Evolutionary conservation across 2,329 filamentous ascomycete species (phyloP).

Genomic region (Penicillium sp.): DNA sequence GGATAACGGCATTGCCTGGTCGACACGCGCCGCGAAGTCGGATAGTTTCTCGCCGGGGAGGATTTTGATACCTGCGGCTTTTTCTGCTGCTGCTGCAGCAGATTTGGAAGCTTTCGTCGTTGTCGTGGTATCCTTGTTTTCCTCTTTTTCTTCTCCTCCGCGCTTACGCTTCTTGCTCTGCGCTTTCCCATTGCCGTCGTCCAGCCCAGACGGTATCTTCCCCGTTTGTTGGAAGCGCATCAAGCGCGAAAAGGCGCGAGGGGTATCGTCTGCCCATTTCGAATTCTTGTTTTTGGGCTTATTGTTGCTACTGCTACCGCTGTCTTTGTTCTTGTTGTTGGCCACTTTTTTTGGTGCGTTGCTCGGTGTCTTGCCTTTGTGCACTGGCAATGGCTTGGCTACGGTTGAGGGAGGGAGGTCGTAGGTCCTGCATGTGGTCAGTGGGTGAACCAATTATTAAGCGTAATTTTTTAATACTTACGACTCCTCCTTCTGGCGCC

Average conservation of each 20-base stretch:
- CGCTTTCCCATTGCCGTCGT: conserved; percentile 57
- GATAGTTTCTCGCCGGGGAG: conserved; percentile 77
- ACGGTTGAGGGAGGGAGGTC: conserved; percentile 59
- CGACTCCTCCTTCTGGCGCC: conserved; percentile 51
- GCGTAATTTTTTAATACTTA: conserved; percentile 31
- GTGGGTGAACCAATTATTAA: not conserved
- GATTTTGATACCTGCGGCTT: conserved; percentile 58
- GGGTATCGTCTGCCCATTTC: conserved; percentile 67
- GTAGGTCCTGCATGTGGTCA: conserved; percentile 34
- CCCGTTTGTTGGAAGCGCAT: conserved; percentile 68
- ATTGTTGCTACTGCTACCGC: conserved; percentile 30
- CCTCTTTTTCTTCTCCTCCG: conserved; percentile 8
- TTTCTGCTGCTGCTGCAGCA: not conserved
- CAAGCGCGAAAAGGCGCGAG: conserved; percentile 78
- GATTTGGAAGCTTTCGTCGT: not conserved
- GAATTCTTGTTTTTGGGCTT: conserved; percentile 17
- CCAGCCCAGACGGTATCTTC: conserved; percentile 57
- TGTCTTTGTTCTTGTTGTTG: conserved; percentile 23
- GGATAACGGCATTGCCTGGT: conserved; percentile 74
- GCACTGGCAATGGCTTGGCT: conserved; percentile 57
- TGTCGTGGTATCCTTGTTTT: conserved; percentile 14
- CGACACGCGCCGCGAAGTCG: conserved; percentile 77
- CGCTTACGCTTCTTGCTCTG: conserved; percentile 50
- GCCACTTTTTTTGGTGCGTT: conserved; percentile 24
- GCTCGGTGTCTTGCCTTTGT: conserved; percentile 38